These are phyloP conservation scores for Coniochaeta ligniaria DNA, from an alignment of 2,329 filamentous ascomycete genomes.

Conservation along the genomic window DNA sequence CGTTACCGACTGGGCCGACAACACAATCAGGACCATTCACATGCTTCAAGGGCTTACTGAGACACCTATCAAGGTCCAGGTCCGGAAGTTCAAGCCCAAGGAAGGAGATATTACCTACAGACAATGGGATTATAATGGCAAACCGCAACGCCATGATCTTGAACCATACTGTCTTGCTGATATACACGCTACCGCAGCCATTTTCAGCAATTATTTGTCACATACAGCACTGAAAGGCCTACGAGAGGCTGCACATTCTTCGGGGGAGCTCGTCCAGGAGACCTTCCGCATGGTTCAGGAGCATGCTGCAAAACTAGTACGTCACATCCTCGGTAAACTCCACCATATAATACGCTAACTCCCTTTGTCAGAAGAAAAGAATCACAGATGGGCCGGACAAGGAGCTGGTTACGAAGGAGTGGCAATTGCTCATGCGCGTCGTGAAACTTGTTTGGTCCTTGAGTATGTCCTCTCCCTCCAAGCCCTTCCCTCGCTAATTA, in stretches of 20 bases:
- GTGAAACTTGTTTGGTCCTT: background rate
- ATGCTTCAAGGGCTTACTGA: constrained; percentile 27
- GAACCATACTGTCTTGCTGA: constrained; percentile 32
- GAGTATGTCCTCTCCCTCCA: background rate
- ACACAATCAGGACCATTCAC: constrained; percentile 23
- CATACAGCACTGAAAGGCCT: constrained; percentile 19
- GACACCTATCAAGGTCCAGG: constrained; percentile 27
- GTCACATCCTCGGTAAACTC: constrained; percentile 7
- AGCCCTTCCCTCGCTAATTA: background rate
- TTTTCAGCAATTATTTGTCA: constrained; percentile 28
- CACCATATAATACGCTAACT: background rate
- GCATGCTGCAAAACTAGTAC: constrained; percentile 10
- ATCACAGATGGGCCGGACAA: background rate
- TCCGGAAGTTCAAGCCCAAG: constrained; percentile 32
- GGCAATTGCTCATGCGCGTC: constrained; percentile 25
- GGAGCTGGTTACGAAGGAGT: constrained; percentile 10
- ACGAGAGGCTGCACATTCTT: constrained; percentile 14
- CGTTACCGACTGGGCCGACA: constrained; percentile 24
- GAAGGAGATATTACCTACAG: constrained; percentile 29
- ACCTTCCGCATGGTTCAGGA: constrained; percentile 19
- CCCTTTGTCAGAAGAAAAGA: background rate
- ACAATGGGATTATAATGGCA: constrained; percentile 26
- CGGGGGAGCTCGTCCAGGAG: constrained; percentile 18
- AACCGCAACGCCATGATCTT: constrained; percentile 20
- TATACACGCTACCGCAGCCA: constrained; percentile 23